These are phyloP conservation scores for Ganoderma meredithae DNA, from an alignment of 1,284 basidiomycete genomes.

Conservation along the genomic window DNA sequence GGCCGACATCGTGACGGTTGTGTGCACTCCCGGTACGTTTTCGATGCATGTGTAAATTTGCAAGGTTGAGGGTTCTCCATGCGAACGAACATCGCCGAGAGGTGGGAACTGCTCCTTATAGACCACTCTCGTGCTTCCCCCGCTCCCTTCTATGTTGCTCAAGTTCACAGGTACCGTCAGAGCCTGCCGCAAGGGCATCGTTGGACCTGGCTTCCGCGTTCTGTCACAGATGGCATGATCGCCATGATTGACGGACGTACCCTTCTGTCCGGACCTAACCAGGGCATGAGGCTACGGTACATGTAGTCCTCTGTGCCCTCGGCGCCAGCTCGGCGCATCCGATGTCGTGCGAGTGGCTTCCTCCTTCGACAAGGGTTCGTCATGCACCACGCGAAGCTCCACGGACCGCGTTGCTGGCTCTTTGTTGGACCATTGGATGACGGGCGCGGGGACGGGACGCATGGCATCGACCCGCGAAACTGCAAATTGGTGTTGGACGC, in stretches of 20 bases:
- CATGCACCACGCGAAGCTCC: slow-evolving; percentile 5
- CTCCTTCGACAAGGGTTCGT: not conserved
- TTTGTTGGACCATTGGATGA: not conserved
- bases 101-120: not conserved
- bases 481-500: no score
- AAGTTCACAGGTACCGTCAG: not conserved
- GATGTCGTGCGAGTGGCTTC: not conserved
- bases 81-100: not conserved
- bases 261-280: not conserved
- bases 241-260: not conserved
- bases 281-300: not conserved
- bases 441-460: not conserved
- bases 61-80: not conserved
- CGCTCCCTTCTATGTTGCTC: not conserved
- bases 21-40: not conserved
- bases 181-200: not conserved
- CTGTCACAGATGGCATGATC: not conserved
- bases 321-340: slow-evolving; percentile 3
- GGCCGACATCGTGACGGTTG: no score
- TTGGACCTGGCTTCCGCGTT: not conserved
- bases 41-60: not conserved
- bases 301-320: not conserved
- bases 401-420: not conserved
- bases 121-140: not conserved
- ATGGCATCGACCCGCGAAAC: not conserved